phyloP scores from a whole-genome alignment of 305 asterid species.

The Euphrasia arctica region DNA sequence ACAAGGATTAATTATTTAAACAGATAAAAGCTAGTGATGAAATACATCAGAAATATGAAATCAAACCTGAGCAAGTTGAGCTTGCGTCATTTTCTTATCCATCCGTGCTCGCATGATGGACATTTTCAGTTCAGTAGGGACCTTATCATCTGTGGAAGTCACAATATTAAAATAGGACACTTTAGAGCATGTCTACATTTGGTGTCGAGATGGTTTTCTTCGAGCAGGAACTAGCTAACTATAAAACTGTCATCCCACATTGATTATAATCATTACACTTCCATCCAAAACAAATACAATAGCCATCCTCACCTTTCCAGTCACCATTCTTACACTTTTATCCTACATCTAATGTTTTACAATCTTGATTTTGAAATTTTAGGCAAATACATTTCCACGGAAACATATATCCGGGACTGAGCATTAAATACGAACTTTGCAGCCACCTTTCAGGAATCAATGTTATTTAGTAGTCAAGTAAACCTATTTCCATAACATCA shows the following conservation, averaged over 20 bases:
- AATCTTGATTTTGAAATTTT: no score
- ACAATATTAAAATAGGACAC: constrained; percentile 11
- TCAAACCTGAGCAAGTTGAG: constrained; percentile 85
- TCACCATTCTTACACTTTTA: no score
- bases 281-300: no score
- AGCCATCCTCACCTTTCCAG: no score
- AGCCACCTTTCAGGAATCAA: background rate
- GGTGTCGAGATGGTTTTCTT: background rate
- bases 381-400: no score
- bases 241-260: background rate
- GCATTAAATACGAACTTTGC: background rate
- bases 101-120: constrained; percentile 82
- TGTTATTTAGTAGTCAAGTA: background rate
- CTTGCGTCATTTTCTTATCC: constrained; percentile 79
- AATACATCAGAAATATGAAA: background rate
- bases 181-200: background rate
- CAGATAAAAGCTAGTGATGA: background rate
- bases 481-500: background rate
- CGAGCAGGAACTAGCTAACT: no score
- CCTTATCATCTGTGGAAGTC: constrained; percentile 58
- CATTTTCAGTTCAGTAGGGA: constrained; percentile 77
- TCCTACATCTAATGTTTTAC: no score
- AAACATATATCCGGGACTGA: background rate
- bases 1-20: constrained; percentile 1
- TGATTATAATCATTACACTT: no score